Conservation (phyloP, 2,329 filamentous ascomycete species). For the Rutstroemia sp. region DNA sequence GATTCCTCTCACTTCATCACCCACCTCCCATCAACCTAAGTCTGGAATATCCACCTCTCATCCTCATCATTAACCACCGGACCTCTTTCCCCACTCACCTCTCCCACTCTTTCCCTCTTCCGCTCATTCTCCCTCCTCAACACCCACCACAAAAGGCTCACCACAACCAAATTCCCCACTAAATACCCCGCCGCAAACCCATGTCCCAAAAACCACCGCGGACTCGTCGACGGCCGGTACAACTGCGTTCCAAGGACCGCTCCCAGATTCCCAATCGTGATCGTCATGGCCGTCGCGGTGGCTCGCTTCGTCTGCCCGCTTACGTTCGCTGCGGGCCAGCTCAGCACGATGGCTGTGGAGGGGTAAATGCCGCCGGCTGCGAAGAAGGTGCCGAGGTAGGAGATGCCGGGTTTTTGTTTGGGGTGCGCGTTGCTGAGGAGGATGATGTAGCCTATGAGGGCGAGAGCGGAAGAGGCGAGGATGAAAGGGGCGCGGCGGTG, state of each 20-base stretch:
- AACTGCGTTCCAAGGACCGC: slow-evolving; percentile 64
- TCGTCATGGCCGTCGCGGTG: slow-evolving; percentile 63
- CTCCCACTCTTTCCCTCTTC: slow-evolving; percentile 38
- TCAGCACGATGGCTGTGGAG: slow-evolving; percentile 53
- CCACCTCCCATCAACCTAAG: slow-evolving; percentile 5
- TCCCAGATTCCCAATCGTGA: slow-evolving; percentile 62
- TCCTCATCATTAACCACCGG: slow-evolving; percentile 49
- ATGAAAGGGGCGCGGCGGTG: slow-evolving; percentile 56
- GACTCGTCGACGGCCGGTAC: slow-evolving; percentile 53
- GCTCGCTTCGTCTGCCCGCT: slow-evolving; percentile 63
- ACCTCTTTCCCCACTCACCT: slow-evolving; percentile 49
- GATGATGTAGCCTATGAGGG: slow-evolving; percentile 54
- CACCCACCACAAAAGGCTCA: slow-evolving; percentile 43
- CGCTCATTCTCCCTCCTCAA: slow-evolving; percentile 50
- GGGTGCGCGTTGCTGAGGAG: slow-evolving; percentile 40
- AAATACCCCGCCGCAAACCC: slow-evolving; percentile 59
- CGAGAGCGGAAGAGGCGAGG: slow-evolving; percentile 47
- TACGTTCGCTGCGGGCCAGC: slow-evolving; percentile 67
- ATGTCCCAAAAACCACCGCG: slow-evolving; percentile 59
- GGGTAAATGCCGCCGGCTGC: slow-evolving; percentile 62
- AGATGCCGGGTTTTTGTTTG: slow-evolving; percentile 42
- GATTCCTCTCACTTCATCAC: neutral
- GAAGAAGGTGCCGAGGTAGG: slow-evolving; percentile 55
- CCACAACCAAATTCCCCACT: slow-evolving; percentile 48
- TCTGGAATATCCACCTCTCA: slow-evolving; percentile 57